Percentiles rank a stretch among this genome's conserved stretches.
Evolutionary conservation across 192 early-diverging fungal genomes (phyloP).

Genomic region (Linnemannia hyalina): DNA sequence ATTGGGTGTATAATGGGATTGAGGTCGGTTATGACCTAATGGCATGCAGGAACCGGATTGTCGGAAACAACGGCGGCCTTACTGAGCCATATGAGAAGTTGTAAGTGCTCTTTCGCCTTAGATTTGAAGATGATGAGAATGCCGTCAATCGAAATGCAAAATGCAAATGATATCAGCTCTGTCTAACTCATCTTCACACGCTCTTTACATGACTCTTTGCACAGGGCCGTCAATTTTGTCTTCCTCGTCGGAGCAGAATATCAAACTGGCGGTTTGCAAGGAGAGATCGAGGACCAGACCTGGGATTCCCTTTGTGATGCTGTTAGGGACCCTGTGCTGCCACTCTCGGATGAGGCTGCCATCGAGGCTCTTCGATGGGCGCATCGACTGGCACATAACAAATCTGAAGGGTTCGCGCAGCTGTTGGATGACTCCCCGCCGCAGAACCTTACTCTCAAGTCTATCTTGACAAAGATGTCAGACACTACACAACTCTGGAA

Average conservation of each 20-base stretch:
- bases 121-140: neutral
- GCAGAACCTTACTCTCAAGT: conserved; percentile 29
- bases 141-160: neutral
- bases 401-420: conserved; percentile 12
- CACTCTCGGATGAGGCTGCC: conserved; percentile 18
- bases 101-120: conserved; percentile 7
- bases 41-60: conserved; percentile 29
- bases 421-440: neutral
- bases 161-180: neutral
- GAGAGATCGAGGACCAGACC: conserved; percentile 17
- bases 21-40: conserved; percentile 25
- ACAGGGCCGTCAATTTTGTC: conserved; percentile 24
- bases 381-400: conserved; percentile 18
- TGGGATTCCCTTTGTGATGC: conserved; percentile 28
- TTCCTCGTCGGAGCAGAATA: conserved; percentile 33
- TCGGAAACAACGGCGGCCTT: conserved; percentile 35
- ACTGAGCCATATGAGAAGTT: conserved; percentile 23
- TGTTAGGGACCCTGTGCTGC: conserved; percentile 17
- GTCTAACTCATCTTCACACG: neutral
- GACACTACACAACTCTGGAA: conserved; percentile 35
- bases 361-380: conserved; percentile 27
- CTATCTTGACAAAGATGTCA: conserved; percentile 33
- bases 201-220: neutral
- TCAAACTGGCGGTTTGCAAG: conserved; percentile 30
- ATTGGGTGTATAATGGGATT: conserved; percentile 12